phyloP scores from a whole-genome alignment of 208 protist species.

The Porcisia hertigi region DNA sequence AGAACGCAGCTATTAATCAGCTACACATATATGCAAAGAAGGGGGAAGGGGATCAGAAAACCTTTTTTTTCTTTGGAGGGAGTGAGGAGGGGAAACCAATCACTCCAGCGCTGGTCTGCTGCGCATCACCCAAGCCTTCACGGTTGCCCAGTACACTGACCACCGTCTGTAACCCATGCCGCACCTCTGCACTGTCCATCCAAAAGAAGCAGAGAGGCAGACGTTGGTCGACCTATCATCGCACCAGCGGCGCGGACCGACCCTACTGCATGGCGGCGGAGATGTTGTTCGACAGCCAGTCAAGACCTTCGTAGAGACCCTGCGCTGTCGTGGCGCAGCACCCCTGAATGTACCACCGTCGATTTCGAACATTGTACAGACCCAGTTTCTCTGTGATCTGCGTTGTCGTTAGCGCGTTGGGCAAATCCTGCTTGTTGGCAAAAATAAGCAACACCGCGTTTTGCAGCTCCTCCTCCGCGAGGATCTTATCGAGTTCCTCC shows the following conservation, averaged over 20 bases:
- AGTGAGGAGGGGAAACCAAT: no score
- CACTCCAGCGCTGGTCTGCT: no score
- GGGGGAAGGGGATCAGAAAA: no score
- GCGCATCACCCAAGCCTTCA: no score
- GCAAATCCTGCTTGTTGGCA: conserved; percentile 99
- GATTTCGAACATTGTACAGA: conserved; percentile 92
- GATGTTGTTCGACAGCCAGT: conserved; percentile 89
- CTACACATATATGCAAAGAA: no score
- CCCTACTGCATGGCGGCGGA: conserved; percentile 16
- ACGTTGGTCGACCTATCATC: no score
- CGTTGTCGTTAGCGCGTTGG: conserved; percentile 96
- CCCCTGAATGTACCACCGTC: conserved; percentile 94
- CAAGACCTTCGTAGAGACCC: conserved; percentile 92
- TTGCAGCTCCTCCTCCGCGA: conserved; percentile 97
- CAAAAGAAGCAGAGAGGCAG: no score
- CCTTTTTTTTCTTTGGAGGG: no score
- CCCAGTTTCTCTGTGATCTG: conserved; percentile 97
- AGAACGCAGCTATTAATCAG: no score
- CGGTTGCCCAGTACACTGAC: no score
- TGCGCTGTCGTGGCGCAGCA: conserved; percentile 92
- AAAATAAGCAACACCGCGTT: conserved; percentile 97
- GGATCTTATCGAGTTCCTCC: conserved; percentile 95
- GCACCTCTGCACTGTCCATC: background rate
- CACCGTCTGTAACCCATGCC: no score
- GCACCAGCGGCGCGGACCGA: no score